phyloP scores from a whole-genome alignment of 208 protist species.

The Wallacemonas rigidus region DNA sequence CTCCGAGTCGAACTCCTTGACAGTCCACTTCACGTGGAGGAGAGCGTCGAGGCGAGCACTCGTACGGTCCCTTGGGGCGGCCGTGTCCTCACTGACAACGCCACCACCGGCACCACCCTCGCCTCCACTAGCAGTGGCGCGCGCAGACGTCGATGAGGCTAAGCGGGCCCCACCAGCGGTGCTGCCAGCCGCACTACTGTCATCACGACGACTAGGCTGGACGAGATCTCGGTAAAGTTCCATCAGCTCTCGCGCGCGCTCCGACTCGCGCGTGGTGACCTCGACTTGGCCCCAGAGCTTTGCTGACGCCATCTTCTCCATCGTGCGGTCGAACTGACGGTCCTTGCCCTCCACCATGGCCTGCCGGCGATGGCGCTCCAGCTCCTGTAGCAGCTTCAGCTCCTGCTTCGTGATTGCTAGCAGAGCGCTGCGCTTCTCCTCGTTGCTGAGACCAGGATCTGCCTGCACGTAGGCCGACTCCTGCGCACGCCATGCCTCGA shows the following conservation, averaged over 20 bases:
- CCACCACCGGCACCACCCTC: not conserved
- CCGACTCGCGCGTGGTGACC: slow-evolving; percentile 91
- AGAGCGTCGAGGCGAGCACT: slow-evolving; percentile 94
- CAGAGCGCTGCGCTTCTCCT: slow-evolving; percentile 67
- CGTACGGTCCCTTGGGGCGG: slow-evolving; percentile 18
- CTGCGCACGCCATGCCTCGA: slow-evolving; percentile 87
- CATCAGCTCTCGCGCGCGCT: slow-evolving; percentile 93
- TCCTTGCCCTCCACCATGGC: slow-evolving; percentile 70
- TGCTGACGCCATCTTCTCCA: slow-evolving; percentile 79
- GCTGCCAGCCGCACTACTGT: slow-evolving; percentile 12
- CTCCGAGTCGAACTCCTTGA: slow-evolving; percentile 93
- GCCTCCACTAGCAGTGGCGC: not conserved
- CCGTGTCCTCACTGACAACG: not conserved
- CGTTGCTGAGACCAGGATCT: slow-evolving; percentile 42
- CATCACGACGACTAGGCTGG: slow-evolving; percentile 14
- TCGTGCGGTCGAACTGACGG: slow-evolving; percentile 55
- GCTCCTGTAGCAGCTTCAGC: slow-evolving; percentile 94
- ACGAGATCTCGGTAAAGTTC: slow-evolving; percentile 90
- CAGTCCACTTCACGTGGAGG: slow-evolving; percentile 97
- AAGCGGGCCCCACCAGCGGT: slow-evolving; percentile 13
- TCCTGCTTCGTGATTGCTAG: slow-evolving; percentile 94
- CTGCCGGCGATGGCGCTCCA: slow-evolving; percentile 88
- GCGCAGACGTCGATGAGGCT: slow-evolving; percentile 24
- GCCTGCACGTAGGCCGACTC: slow-evolving; percentile 82
- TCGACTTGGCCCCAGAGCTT: slow-evolving; percentile 82